Conservation (phyloP, 2,329 filamentous ascomycete genomes). For the Aureobasidium sp. region DNA sequence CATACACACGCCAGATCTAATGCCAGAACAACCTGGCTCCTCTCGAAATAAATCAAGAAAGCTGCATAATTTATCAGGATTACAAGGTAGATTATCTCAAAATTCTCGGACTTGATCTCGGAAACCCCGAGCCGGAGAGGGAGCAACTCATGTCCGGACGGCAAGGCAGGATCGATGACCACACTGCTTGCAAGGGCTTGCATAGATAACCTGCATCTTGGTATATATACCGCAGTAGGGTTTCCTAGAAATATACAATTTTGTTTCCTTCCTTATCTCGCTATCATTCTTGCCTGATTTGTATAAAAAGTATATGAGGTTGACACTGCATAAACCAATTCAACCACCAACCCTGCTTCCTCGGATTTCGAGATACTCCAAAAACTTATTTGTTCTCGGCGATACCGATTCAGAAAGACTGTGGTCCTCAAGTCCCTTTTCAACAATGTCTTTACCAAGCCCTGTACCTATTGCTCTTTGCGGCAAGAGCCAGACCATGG, state of each 20-base stretch:
- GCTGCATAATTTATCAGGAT: neutral
- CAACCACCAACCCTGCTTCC: neutral
- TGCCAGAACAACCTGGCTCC: neutral
- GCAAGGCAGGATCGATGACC: slow-evolving; percentile 6
- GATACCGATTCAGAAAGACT: neutral
- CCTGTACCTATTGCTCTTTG: slow-evolving; percentile 12
- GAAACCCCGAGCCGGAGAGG: slow-evolving; percentile 3
- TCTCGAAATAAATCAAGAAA: neutral
- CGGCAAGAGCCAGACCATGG: slow-evolving; percentile 10
- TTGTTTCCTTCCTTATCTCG: neutral
- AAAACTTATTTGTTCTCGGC: too few relatives aligned
- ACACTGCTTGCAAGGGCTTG: neutral
- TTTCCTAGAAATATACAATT: neutral
- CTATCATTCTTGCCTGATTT: neutral
- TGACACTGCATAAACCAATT: neutral
- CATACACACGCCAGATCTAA: neutral
- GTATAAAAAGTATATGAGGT: neutral
- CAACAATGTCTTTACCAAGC: slow-evolving; percentile 6
- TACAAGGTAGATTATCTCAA: neutral
- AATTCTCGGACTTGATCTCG: neutral
- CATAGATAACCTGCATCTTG: neutral
- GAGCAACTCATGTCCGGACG: slow-evolving; percentile 1
- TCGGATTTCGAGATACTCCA: neutral
- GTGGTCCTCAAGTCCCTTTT: neutral
- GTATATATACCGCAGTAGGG: neutral